phyloP scores from a whole-genome alignment of 2,329 filamentous ascomycete species.

The Nigrospora osmanthi region DNA sequence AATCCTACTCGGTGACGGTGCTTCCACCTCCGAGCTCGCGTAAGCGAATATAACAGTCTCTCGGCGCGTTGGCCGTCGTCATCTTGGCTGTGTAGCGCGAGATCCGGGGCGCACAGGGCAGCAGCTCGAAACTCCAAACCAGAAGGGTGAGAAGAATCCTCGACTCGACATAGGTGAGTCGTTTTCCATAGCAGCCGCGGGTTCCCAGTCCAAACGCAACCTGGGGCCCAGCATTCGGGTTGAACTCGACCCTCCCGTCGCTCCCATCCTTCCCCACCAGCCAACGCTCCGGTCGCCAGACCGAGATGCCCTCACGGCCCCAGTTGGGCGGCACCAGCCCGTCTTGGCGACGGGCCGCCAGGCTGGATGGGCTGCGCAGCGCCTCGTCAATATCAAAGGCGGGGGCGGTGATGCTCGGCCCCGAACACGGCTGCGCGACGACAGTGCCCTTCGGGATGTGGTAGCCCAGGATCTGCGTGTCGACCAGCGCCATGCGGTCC shows the following conservation, averaged over 20 bases:
- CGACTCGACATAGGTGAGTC: slow-evolving; percentile 12
- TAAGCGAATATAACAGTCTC: no score
- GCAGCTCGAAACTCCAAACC: slow-evolving; percentile 11
- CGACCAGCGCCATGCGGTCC: slow-evolving; percentile 7
- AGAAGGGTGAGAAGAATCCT: slow-evolving; percentile 6
- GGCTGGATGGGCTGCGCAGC: neutral
- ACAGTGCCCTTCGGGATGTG: slow-evolving; percentile 26
- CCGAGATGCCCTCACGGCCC: neutral
- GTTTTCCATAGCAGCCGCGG: slow-evolving; percentile 15
- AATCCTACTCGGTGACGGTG: no score
- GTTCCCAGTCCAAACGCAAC: slow-evolving; percentile 14
- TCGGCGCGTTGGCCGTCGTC: no score
- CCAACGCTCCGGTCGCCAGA: neutral
- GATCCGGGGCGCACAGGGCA: neutral
- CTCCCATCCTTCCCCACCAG: neutral
- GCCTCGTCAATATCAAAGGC: slow-evolving; percentile 14
- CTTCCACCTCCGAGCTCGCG: no score
- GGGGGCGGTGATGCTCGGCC: slow-evolving; percentile 9
- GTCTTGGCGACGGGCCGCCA: neutral
- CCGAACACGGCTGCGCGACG: slow-evolving; percentile 17
- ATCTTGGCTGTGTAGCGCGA: no score
- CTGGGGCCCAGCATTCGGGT: slow-evolving; percentile 11
- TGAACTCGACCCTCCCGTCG: slow-evolving; percentile 6
- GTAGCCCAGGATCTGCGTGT: slow-evolving; percentile 23
- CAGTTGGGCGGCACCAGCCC: no score